A percentile compares a stretch with the other conserved stretches of the same genome.
Evolutionary conservation across 441 rosid genomes (phyloP).

Genomic region (Bocquillonia castaneifolia): DNA sequence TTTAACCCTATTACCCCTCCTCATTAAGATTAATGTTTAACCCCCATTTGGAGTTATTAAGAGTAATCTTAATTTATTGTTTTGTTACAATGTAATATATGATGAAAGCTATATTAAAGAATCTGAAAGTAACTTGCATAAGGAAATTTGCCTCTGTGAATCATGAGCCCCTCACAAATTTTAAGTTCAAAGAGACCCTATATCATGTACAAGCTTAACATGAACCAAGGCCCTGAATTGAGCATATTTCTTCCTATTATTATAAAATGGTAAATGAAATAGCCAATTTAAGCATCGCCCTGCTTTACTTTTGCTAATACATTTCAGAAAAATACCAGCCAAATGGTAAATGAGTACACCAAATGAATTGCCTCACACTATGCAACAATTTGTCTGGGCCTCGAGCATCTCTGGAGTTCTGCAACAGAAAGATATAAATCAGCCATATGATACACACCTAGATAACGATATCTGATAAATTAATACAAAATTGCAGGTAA

Average conservation of each 20-base stretch:
- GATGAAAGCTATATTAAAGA: neutral
- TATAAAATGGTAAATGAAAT: neutral
- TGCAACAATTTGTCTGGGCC: constrained; percentile 65
- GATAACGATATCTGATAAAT: too few relatives aligned
- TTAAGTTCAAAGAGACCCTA: neutral
- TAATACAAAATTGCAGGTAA: neutral
- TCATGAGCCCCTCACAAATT: neutral
- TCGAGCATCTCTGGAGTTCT: constrained; percentile 84
- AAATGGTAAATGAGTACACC: neutral
- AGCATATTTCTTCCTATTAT: constrained; percentile 16
- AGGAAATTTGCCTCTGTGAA: neutral
- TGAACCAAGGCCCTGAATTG: constrained; percentile 7
- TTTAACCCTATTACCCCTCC: too few relatives aligned
- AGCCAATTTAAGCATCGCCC: too few relatives aligned
- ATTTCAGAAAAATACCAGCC: constrained; percentile 23
- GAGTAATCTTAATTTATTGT: too few relatives aligned
- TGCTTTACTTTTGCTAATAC: constrained; percentile 9
- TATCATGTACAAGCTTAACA: constrained; percentile 14
- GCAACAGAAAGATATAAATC: constrained; percentile 27
- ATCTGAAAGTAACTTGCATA: neutral
- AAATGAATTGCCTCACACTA: constrained; percentile 50
- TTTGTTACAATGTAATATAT: neutral
- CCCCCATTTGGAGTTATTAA: too few relatives aligned
- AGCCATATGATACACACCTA: constrained; percentile 19
- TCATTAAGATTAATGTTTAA: too few relatives aligned